A percentile compares a stretch with the other conserved stretches of the same genome.
These are phyloP conservation scores for Mesostigma viride DNA, from an alignment of 139 green algal genomes.

Conservation along the genomic window DNA sequence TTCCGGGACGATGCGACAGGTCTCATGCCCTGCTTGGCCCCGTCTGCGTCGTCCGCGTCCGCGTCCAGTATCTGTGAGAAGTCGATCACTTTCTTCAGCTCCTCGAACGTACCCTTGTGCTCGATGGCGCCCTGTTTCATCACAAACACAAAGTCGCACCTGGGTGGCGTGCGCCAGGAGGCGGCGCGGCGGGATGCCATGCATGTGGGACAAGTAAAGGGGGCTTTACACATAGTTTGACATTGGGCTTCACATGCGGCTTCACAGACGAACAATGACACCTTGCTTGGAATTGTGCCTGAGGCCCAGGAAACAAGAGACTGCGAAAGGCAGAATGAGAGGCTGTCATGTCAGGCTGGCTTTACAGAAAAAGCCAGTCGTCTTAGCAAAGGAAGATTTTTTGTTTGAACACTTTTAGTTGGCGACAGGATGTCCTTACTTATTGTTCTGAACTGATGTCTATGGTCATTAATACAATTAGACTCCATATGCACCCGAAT, in stretches of 20 bases:
- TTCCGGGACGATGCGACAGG: too few species aligned
- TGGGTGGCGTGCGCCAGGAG: not conserved
- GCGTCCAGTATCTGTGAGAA: not conserved
- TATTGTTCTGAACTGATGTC: not conserved
- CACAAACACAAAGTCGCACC: conserved; percentile 2
- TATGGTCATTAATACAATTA: not conserved
- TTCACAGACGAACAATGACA: not conserved
- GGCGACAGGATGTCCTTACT: too few species aligned
- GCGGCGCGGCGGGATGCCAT: not conserved
- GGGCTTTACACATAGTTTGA: not conserved
- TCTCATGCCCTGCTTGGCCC: too few species aligned
- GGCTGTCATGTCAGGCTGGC: too few species aligned
- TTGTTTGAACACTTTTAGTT: too few species aligned
- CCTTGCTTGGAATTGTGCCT: not conserved
- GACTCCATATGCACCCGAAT: not conserved
- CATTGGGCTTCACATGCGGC: not conserved
- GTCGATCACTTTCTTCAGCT: not conserved
- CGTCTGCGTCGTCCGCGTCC: not conserved
- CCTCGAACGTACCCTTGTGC: not conserved
- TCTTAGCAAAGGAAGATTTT: too few species aligned
- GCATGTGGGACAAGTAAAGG: not conserved
- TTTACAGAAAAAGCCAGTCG: too few species aligned
- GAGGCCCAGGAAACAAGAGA: not conserved
- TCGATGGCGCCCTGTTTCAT: not conserved
- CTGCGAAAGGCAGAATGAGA: not conserved